Conservation (phyloP, 257 asterid species). For the Salvia rosmarinus region DNA sequence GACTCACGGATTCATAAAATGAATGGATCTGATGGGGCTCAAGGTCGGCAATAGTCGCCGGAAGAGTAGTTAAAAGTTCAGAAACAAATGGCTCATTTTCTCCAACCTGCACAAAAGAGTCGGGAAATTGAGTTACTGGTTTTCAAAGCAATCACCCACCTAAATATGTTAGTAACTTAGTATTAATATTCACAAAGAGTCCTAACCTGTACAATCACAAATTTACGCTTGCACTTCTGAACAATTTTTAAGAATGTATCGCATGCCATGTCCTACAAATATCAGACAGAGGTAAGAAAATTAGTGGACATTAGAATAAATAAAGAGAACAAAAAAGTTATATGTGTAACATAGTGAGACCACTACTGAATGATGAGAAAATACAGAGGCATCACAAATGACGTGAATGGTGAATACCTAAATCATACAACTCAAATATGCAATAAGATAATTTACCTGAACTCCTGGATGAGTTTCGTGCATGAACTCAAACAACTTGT, state of each 20-base stretch:
- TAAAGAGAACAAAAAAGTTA: background rate
- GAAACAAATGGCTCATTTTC: constrained; percentile 97
- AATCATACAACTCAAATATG: constrained; percentile 11
- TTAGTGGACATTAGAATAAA: constrained; percentile 5
- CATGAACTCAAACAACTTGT: constrained; percentile 98
- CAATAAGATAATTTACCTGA: constrained; percentile 60
- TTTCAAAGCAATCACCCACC: constrained; percentile 18
- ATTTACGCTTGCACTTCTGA: constrained; percentile 98
- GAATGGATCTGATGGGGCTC: constrained; percentile 97
- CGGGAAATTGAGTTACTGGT: constrained; percentile 22
- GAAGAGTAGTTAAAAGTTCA: constrained; percentile 81
- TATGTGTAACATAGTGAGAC: background rate
- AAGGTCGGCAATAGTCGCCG: constrained; percentile 85
- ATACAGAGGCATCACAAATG: background rate
- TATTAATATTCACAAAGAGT: background rate
- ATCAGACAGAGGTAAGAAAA: constrained; percentile 20
- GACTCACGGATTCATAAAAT: constrained; percentile 92
- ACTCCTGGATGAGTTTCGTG: constrained; percentile 99
- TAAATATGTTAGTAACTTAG: background rate
- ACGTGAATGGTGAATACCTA: constrained; percentile 11
- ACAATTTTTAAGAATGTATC: constrained; percentile 98
- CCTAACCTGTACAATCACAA: constrained; percentile 81
- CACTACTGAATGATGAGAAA: constrained; percentile 14
- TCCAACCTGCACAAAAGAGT: constrained; percentile 69
- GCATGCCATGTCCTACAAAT: constrained; percentile 93